phyloP scores from a whole-genome alignment of 768 basidiomycete genomes.

The Postia placenta region DNA sequence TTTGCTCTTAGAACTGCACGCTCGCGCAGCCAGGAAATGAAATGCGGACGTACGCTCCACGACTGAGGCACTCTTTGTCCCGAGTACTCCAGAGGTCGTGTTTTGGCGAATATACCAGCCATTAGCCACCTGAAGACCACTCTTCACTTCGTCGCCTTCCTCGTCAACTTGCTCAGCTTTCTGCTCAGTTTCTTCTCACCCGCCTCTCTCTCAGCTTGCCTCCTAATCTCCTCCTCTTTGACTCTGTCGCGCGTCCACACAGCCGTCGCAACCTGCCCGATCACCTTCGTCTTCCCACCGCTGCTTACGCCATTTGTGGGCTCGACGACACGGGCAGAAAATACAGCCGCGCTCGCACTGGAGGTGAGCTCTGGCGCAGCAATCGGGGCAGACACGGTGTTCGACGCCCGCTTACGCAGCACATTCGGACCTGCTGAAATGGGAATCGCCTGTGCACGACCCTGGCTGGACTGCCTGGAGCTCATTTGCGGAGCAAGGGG shows the following conservation, averaged over 20 bases:
- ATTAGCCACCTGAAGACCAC: too few species aligned
- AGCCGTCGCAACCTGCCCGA: conserved; percentile 2
- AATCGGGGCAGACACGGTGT: conserved; percentile 4
- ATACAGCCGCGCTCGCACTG: conserved; percentile 16
- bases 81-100: too few species aligned
- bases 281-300: background rate
- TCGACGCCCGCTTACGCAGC: conserved; percentile 20
- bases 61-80: too few species aligned
- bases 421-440: conserved; percentile 19
- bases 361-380: conserved; percentile 7
- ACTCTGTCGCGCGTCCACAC: conserved; percentile 5
- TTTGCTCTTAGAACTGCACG: too few species aligned
- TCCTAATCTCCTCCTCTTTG: conserved; percentile 14
- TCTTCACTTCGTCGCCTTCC: background rate
- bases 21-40: background rate
- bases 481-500: conserved; percentile 1
- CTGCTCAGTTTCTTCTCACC: conserved; percentile 4
- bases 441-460: conserved; percentile 18
- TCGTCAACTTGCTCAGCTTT: conserved; percentile 21
- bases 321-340: conserved; percentile 14
- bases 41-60: too few species aligned
- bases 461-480: conserved; percentile 2
- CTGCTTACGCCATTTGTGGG: background rate
- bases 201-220: conserved; percentile 9
- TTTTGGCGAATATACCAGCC: too few species aligned